Base-by-base conservation (phyloP, 805 yeast genomes). In the Wickerhamomyces subpelliculosus region DNA sequence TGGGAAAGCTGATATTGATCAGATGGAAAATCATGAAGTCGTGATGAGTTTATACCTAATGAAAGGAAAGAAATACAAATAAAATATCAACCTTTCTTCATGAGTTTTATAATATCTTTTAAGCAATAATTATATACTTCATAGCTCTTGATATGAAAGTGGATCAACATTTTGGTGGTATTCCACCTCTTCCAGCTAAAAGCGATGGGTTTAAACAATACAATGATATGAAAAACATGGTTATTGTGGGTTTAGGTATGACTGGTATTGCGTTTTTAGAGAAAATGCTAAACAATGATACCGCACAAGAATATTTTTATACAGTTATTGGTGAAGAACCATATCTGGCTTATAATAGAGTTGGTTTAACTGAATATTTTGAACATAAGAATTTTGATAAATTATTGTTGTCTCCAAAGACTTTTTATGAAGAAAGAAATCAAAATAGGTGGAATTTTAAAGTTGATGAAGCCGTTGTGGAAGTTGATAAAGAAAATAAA, bases 171-270 rank as follows among this genome's bases (percentile, higher is more conserved):
- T 21, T 37, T 12, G 45, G 44, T 17, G 47, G 47, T 16, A 38
- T 52, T 8, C 57, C 57, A 21, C 57, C 55, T 2, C 25, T 45
- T 3, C 58, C 58, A 4, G 43, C 13, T 5, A 14, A 8, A 17
- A 36, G 27, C 12, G 21, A 38, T 5, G n/a, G n/a, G n/a, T n/a
- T n/a, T n/a, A 28, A 12, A 12, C 21, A 21, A 11, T 41, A 11
- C 29, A 37, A 3, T 19, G 11, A 17, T 14, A 11, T 11, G 32
- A 46, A 52, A 41, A 47, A 44, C n/a, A 40, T 61, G 18, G 57
- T 61, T 8, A 49, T 61, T n/a, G 55, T 57, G 23, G 65, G 67
- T 16, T 48, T 61, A 7, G 67, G 67, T 14, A 61, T 61, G 67
- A 63, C 59, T 22, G 64, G 63, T 18, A 41, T 59, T 12, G 55